Evolutionary conservation across 1,284 basidiomycete genomes (phyloP).

Genomic region (Leccinum pachyderme): DNA sequence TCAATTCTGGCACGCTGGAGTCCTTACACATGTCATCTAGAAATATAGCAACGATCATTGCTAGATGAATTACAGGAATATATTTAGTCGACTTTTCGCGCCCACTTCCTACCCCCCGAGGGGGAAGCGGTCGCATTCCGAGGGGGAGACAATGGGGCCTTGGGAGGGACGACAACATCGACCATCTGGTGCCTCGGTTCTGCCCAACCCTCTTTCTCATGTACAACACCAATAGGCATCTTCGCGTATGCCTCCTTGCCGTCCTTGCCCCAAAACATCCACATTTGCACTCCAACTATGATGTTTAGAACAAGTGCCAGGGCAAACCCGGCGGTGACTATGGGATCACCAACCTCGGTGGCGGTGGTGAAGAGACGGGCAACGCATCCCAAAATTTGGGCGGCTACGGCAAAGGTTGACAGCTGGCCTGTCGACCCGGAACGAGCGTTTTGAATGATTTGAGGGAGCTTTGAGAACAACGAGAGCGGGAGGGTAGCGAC

Average conservation of each 20-base stretch:
- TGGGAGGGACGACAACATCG: conserved; percentile 42
- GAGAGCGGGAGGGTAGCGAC: conserved; percentile 81
- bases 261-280: conserved; percentile 75
- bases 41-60: conserved; percentile 16
- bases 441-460: conserved; percentile 77
- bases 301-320: conserved; percentile 78
- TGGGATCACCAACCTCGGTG: conserved; percentile 78
- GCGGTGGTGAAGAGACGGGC: conserved; percentile 89
- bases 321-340: conserved; percentile 79
- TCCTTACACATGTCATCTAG: conserved; percentile 1
- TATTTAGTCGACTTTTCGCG: conserved; percentile 63
- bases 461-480: conserved; percentile 83
- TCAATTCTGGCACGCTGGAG: not conserved
- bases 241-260: conserved; percentile 36
- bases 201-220: conserved; percentile 32
- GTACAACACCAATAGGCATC: conserved; percentile 17
- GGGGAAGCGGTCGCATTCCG: conserved; percentile 37
- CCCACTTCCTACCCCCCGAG: conserved; percentile 58
- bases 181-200: conserved; percentile 35
- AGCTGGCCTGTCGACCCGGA: conserved; percentile 84
- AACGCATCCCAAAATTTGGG: conserved; percentile 80
- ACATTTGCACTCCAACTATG: conserved; percentile 79
- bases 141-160: conserved; percentile 41
- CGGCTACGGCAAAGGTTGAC: conserved; percentile 83
- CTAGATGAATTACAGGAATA: conserved; percentile 13